Evolutionary conservation across 148 eudicot genomes (phyloP).

Genomic region (Fagopyrum esculentum): DNA sequence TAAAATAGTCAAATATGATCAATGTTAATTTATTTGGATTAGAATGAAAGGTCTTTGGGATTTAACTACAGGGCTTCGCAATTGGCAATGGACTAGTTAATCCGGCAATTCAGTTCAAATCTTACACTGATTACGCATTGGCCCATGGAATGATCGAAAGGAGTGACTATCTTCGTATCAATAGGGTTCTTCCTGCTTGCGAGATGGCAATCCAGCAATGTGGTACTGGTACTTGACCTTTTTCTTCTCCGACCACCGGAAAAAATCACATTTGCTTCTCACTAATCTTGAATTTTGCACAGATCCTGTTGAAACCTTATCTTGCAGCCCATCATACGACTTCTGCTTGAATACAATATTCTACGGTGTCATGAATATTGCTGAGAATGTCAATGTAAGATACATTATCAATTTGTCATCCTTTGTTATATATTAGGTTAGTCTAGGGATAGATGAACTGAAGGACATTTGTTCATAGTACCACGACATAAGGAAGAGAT

Average conservation of each 20-base stretch:
- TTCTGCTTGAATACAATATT: slow-evolving; percentile 57
- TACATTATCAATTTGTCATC: not conserved
- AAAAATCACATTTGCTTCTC: too few relatives aligned
- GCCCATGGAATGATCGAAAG: slow-evolving; percentile 66
- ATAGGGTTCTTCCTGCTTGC: slow-evolving; percentile 64
- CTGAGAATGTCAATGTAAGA: slow-evolving; percentile 64
- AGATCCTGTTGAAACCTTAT: slow-evolving; percentile 64
- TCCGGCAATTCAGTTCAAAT: slow-evolving; percentile 61
- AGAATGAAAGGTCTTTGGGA: not conserved
- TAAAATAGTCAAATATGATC: too few relatives aligned
- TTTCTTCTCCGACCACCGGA: too few relatives aligned
- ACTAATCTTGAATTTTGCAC: not conserved
- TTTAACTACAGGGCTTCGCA: not conserved
- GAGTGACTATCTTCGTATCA: slow-evolving; percentile 48
- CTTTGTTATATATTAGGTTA: not conserved
- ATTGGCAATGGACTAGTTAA: not conserved
- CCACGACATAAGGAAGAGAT: slow-evolving; percentile 77
- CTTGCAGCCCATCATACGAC: slow-evolving; percentile 61
- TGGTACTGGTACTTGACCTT: slow-evolving; percentile 45
- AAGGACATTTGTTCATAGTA: slow-evolving; percentile 37
- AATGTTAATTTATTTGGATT: too few relatives aligned
- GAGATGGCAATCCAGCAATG: slow-evolving; percentile 66
- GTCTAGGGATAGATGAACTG: too few relatives aligned
- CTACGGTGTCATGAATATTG: slow-evolving; percentile 39
- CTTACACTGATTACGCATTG: slow-evolving; percentile 83